Evolutionary conservation across 2,329 filamentous ascomycete species (phyloP).

Genomic region (Aspergillus unguis): DNA sequence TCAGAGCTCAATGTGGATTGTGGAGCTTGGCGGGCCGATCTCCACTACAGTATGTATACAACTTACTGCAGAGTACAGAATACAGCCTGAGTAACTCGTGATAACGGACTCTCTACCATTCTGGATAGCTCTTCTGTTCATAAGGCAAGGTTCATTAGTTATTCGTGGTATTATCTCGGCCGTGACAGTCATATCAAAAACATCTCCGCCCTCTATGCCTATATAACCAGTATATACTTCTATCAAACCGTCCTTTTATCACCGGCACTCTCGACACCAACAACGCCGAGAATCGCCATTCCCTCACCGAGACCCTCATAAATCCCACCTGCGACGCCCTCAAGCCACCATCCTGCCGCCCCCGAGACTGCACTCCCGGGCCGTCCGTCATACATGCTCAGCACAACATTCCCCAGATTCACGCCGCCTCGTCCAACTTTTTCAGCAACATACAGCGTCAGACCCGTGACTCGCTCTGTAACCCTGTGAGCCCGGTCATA

Average conservation of each 20-base stretch:
- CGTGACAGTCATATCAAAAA: too few species aligned
- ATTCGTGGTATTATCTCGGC: too few species aligned
- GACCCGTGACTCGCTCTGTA: slow-evolving; percentile 55
- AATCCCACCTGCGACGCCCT: slow-evolving; percentile 63
- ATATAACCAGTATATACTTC: neutral
- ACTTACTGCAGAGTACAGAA: neutral
- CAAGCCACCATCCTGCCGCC: slow-evolving; percentile 58
- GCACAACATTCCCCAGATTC: slow-evolving; percentile 53
- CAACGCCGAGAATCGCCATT: slow-evolving; percentile 45
- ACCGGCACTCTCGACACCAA: neutral
- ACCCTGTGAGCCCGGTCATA: slow-evolving; percentile 67
- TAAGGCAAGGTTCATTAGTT: too few species aligned
- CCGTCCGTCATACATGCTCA: slow-evolving; percentile 61
- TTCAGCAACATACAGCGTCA: slow-evolving; percentile 53
- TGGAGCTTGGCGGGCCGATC: slow-evolving; percentile 3
- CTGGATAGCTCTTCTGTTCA: too few species aligned
- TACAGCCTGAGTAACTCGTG: neutral
- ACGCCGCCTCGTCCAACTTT: slow-evolving; percentile 52
- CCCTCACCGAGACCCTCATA: slow-evolving; percentile 61
- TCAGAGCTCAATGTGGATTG: neutral
- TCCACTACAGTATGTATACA: too few species aligned
- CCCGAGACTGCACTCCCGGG: slow-evolving; percentile 59
- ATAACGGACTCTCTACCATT: neutral
- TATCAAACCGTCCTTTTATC: neutral
- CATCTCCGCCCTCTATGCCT: neutral